These are phyloP conservation scores for Trichomonas gallinae DNA, from an alignment of 208 protist species.

Conservation along the genomic window DNA sequence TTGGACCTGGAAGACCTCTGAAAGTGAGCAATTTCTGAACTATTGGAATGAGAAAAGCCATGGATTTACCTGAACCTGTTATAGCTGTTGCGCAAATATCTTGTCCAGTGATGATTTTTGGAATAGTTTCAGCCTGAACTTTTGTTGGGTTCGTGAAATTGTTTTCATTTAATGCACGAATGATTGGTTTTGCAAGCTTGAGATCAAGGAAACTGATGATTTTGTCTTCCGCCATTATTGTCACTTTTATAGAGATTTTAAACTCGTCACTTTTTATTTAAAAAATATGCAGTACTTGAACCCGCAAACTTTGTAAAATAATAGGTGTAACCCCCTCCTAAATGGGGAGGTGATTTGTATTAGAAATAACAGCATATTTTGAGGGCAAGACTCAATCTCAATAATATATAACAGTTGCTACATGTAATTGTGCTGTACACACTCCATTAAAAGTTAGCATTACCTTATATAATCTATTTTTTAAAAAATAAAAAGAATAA, in stretches of 20 bases:
- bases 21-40: neutral
- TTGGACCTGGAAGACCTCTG: conserved; percentile 55
- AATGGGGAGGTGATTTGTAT: no score
- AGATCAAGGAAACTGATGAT: neutral
- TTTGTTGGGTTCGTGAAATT: neutral
- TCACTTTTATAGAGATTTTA: neutral
- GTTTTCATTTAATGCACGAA: conserved; percentile 13
- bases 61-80: conserved; percentile 20
- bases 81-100: neutral
- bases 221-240: neutral
- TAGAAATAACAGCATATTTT: no score
- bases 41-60: conserved; percentile 14
- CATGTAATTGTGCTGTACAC: no score
- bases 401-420: no score
- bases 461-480: no score
- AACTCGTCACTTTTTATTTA: no score
- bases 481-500: no score
- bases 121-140: neutral
- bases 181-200: neutral
- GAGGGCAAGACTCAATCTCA: no score
- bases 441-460: no score
- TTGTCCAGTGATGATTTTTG: neutral
- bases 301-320: no score
- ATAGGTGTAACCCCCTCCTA: no score
- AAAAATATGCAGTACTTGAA: no score